A percentile compares a stretch with the other conserved stretches of the same genome.
Evolutionary conservation across 805 yeast species (phyloP).

Genomic region (Metschnikowia peoriensis): DNA sequence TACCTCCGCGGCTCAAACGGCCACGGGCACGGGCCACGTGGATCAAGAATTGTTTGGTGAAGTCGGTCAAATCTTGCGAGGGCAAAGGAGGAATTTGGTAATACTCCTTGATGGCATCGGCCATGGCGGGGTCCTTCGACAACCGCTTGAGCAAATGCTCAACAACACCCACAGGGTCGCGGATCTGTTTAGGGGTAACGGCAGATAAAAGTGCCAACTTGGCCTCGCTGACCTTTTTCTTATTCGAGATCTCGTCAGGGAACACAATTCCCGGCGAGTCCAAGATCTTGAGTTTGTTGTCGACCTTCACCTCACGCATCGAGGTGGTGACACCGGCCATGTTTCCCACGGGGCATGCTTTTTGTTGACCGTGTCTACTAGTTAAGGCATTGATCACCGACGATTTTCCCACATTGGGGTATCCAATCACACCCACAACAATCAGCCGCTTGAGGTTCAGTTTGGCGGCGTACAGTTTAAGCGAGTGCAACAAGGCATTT

Average conservation of each 20-base stretch:
- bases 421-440: constrained; percentile 93
- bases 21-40: constrained; percentile 93
- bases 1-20: constrained; percentile 87
- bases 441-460: constrained; percentile 85
- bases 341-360: constrained; percentile 94
- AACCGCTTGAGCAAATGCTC: constrained; percentile 72
- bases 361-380: constrained; percentile 68
- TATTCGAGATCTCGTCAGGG: constrained; percentile 55
- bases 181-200: constrained; percentile 78
- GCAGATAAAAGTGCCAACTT: constrained; percentile 86
- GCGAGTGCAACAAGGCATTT: constrained; percentile 67
- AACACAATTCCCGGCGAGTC: constrained; percentile 98
- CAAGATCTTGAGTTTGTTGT: constrained; percentile 79
- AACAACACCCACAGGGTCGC: constrained; percentile 83
- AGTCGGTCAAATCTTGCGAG: constrained; percentile 66
- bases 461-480: constrained; percentile 81
- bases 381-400: constrained; percentile 89
- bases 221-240: constrained; percentile 58
- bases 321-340: constrained; percentile 97
- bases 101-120: constrained; percentile 66
- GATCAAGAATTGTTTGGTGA: constrained; percentile 80
- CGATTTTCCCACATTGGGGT: constrained; percentile 96
- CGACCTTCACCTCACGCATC: constrained; percentile 88
- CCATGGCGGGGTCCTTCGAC: constrained; percentile 71
- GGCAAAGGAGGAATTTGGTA: constrained; percentile 83